Base-by-base conservation (phyloP, 345 rosid genomes). In the Populus deltoides region DNA sequence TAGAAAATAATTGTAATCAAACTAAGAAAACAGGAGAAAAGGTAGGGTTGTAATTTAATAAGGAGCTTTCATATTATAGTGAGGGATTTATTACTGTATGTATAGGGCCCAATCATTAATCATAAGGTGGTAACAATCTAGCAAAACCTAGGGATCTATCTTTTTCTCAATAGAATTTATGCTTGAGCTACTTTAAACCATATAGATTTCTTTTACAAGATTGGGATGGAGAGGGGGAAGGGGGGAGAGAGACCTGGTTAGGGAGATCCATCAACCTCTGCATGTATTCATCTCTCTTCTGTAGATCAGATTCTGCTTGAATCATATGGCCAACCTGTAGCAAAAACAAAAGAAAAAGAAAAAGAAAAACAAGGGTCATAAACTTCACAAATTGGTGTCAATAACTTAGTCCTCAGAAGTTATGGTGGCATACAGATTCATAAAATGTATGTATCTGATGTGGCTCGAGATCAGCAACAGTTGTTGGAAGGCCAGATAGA, bases 381-480 rank as follows among this genome's bases (percentile, higher is more conserved):
- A 68, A 68, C 53, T 61, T 69, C 22, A 62, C 24, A 75, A 22
- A 39, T 10, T 57, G 57, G 65, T 39, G 31, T 39, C 45, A 38
- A 67, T 3, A 76, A 66, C 8, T 47, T 45, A 31, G 27, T 59
- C 57, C 61, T 66, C 66, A 41, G 31, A 7, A 6, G 12, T 25
- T 18, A 25, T 20, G 7, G 51, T 17, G 66, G 59, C 89, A 61
- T 92, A 97, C 99, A 72, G 99, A 90, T 88, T 97, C 99, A 86
- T 97, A 97, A 83, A 97, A 97, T 10, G 94, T 87, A 85, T 97
- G 99, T 82, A 97, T 97, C 83, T 97, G 98, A 79, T 97, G 98
- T 82, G 98, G 97, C 89, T 94, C 98, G 62, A 97, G 99, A 88
- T 97, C 99, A 79, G 88, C 86, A 72, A 97, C 94, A n/a, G 97